Evolutionary conservation across 73 alveolate genomes (phyloP), one percentile per base, ranked within the genome.

Genomic region (Paraurostyla sp.): DNA sequence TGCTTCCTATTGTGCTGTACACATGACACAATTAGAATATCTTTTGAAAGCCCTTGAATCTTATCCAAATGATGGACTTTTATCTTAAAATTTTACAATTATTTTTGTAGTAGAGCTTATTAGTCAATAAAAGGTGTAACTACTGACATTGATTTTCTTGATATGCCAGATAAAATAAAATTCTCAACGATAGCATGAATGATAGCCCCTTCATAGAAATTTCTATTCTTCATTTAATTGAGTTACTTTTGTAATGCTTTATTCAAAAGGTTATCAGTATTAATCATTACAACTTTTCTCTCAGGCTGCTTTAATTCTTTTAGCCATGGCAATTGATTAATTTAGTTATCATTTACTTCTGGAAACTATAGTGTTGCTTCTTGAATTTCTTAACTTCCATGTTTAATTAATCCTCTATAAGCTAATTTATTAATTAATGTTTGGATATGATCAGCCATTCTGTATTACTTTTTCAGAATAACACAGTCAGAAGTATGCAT

Each of bases 121-220:
- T 75, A 35, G 30, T 75, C 87, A 13, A 25, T 6, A 29, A 33
- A 23, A 9, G 73, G 71, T 1, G 87, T 75, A 16, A 75, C 50
- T 16, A 75, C 29, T 15, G 73, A 71, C 51, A 75, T 45, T 22
- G 41, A 22, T 49, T 75, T 75, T 16, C 57, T 18, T 1, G 23
- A 16, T 1, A 49, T 23, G 30, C 87, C 87, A 29, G 57, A 46
- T 1, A 32, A 0, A 23, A 75, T 23, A 29, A 75, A 46, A 75
- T 75, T 75, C 25, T 75, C 87, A 11, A 75, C 87, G 16, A 51
- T 52, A 22, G 89, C 89, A 33, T 50, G 59, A 30, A 78, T 78
- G 1, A 78, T 48, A 13, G 89, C 89, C 23, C 57, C 22, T 35
- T 78, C 89, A 78, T 32, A 78, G 60, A 32, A 78, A 27, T 78